Evolutionary conservation across 2,329 filamentous ascomycete genomes (phyloP).

Genomic region (Cucurbitaria berberidis): DNA sequence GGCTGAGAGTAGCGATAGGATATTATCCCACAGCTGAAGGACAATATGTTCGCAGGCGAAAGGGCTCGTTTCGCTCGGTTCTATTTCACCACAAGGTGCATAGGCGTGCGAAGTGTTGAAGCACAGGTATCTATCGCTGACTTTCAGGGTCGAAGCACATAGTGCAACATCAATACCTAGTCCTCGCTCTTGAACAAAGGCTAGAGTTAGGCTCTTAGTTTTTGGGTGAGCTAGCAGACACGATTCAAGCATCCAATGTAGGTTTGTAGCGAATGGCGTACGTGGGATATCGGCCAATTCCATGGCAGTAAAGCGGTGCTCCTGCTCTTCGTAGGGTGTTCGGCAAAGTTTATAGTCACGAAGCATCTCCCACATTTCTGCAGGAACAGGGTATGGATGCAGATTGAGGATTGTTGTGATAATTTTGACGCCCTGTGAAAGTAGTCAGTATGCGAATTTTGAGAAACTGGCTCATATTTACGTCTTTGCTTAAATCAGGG

Average conservation of each 20-base stretch:
- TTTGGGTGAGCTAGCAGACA: no score
- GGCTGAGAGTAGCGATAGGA: conserved; percentile 4
- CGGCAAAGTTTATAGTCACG: neutral
- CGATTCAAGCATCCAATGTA: no score
- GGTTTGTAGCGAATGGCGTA: no score
- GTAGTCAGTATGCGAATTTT: no score
- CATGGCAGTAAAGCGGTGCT: conserved; percentile 2
- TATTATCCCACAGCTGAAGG: conserved; percentile 12
- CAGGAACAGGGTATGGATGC: neutral
- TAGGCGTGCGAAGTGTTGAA: neutral
- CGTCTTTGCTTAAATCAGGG: conserved; percentile 2
- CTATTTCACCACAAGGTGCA: neutral
- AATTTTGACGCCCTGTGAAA: neutral
- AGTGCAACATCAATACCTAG: neutral
- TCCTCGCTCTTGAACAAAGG: no score
- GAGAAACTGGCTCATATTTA: no score
- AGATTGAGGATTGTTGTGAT: conserved; percentile 6
- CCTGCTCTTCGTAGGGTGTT: conserved; percentile 1
- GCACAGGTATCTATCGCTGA: neutral
- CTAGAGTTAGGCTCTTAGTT: no score
- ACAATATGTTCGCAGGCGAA: conserved; percentile 17
- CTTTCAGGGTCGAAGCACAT: neutral
- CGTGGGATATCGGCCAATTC: neutral
- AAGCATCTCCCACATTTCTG: conserved; percentile 5
- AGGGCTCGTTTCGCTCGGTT: neutral